Evolutionary conservation across 1,284 basidiomycete genomes (phyloP).

Genomic region (Ceratobasidium sp.): DNA sequence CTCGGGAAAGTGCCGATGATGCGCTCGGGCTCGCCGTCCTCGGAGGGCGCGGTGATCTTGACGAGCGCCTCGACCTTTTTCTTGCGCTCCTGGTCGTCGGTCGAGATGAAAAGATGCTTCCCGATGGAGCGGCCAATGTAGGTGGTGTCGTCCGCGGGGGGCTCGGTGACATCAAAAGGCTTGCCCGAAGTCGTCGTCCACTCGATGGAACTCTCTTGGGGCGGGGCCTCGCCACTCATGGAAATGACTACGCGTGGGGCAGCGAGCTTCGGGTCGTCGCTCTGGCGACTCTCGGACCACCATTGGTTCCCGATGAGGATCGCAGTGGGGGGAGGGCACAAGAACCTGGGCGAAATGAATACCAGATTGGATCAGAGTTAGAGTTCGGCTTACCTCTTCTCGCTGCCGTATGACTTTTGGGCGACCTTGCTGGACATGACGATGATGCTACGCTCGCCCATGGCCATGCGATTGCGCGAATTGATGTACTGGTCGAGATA

Average conservation of each 20-base stretch:
- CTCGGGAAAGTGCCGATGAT: conserved; percentile 88
- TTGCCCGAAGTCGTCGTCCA: conserved; percentile 86
- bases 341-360: conserved; percentile 66
- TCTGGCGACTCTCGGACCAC: conserved; percentile 82
- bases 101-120: conserved; percentile 90
- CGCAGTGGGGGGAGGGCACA: conserved; percentile 95
- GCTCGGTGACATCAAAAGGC: conserved; percentile 81
- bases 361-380: conserved; percentile 7
- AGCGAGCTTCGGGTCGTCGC: conserved; percentile 76
- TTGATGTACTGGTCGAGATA: conserved; percentile 86
- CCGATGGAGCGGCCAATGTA: conserved; percentile 89
- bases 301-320: conserved; percentile 94
- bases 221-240: conserved; percentile 88
- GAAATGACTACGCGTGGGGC: conserved; percentile 88
- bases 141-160: conserved; percentile 75
- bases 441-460: conserved; percentile 92
- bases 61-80: conserved; percentile 92
- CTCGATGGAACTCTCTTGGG: conserved; percentile 83
- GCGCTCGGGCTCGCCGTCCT: conserved; percentile 71
- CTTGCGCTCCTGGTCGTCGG: conserved; percentile 84
- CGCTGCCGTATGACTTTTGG: conserved; percentile 96
- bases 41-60: conserved; percentile 82
- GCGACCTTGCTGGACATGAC: conserved; percentile 97
- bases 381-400: conserved; percentile 74
- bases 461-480: conserved; percentile 84